These are phyloP conservation scores for Globisporangium megalacanthum DNA, from an alignment of 352 stramenopile species.

Conservation along the genomic window DNA sequence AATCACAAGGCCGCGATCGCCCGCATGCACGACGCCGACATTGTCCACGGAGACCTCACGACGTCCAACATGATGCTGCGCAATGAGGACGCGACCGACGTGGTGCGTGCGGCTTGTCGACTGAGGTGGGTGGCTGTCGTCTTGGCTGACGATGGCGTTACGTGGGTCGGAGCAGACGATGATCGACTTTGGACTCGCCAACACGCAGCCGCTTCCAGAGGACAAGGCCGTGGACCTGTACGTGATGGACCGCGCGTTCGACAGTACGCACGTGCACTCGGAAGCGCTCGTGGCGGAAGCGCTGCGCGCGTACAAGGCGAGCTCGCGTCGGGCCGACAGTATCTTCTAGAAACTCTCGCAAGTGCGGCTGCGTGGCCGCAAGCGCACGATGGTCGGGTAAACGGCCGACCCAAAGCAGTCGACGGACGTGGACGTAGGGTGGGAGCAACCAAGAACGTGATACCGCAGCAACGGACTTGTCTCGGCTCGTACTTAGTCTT, in stretches of 20 bases:
- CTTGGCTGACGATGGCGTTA: too few species aligned
- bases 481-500: too few species aligned
- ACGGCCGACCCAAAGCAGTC: neutral
- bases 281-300: slow-evolving; percentile 79
- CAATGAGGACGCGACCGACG: slow-evolving; percentile 50
- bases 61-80: slow-evolving; percentile 93
- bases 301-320: slow-evolving; percentile 82
- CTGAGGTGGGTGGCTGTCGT: neutral
- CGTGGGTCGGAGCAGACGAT: slow-evolving; percentile 38
- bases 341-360: slow-evolving; percentile 86
- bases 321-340: slow-evolving; percentile 61
- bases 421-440: too few species aligned
- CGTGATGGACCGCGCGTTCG: slow-evolving; percentile 91
- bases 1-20: slow-evolving; percentile 60
- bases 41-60: slow-evolving; percentile 92
- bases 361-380: slow-evolving; percentile 84
- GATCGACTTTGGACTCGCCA: slow-evolving; percentile 84
- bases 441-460: too few species aligned
- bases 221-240: slow-evolving; percentile 93
- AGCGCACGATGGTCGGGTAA: slow-evolving; percentile 90
- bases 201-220: slow-evolving; percentile 78
- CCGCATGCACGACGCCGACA: slow-evolving; percentile 89
- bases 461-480: too few species aligned
- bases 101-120: slow-evolving; percentile 29
- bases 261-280: slow-evolving; percentile 86